phyloP scores from a whole-genome alignment of 2,329 filamentous ascomycete species.

The Blastomyces parvus region DNA sequence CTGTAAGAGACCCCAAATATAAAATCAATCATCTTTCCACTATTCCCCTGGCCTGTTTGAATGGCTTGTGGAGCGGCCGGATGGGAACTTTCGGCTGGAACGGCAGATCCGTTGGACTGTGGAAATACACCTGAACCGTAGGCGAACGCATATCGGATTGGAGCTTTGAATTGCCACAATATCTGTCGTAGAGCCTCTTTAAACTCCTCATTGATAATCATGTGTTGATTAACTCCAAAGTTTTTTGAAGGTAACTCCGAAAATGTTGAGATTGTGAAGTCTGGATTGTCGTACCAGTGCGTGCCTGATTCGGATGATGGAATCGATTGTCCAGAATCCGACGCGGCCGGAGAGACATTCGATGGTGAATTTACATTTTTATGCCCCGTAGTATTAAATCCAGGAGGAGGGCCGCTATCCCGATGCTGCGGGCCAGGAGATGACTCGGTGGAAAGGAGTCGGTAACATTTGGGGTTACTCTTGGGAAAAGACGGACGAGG shows the following conservation, averaged over 20 bases:
- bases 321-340: conserved; percentile 24
- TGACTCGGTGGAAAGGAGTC: conserved; percentile 26
- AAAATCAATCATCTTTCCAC: conserved; percentile 96
- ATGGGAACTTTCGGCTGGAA: conserved; percentile 50
- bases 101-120: conserved; percentile 48
- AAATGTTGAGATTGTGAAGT: conserved; percentile 63
- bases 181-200: conserved; percentile 82
- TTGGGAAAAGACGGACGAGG: conserved; percentile 16
- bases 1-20: conserved; percentile 92
- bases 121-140: conserved; percentile 96
- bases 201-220: conserved; percentile 90
- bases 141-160: conserved; percentile 92
- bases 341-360: conserved; percentile 11
- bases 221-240: conserved; percentile 94
- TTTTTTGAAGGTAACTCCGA: conserved; percentile 65
- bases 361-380: conserved; percentile 14
- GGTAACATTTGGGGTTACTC: conserved; percentile 14
- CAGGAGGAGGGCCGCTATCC: conserved; percentile 14
- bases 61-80: conserved; percentile 73
- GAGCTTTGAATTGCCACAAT: conserved; percentile 81
- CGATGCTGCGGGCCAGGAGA: conserved; percentile 15
- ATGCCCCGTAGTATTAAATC: conserved; percentile 17
- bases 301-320: conserved; percentile 26
- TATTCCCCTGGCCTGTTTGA: conserved; percentile 72
- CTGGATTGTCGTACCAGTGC: conserved; percentile 67